Evolutionary conservation across 768 basidiomycete genomes (phyloP), one percentile per base, ranked within the genome.

Genomic region (Podaxis pistillaris): DNA sequence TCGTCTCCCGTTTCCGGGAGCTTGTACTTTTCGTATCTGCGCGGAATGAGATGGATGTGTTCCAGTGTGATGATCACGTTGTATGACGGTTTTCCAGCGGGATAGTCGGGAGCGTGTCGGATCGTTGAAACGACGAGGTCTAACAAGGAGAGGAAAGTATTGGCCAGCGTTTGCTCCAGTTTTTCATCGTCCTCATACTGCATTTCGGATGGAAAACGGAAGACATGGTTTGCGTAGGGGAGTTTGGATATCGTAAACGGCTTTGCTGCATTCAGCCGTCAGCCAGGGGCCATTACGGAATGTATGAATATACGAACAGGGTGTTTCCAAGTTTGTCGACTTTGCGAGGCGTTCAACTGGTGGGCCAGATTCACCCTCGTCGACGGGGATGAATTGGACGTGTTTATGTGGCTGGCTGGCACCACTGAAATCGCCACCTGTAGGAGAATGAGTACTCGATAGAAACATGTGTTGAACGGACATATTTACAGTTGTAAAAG

Each of bases 341-440:
- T 79, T 79, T 4, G 91, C 88, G 57, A 94, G 78, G 60, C 73
- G 77, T 73, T 96, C 94, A 26, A 95, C 80, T 0, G 95, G 95
- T 13, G 91, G 90, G 1, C 86, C 89, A 38, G 83, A 81, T 36
- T 79, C 73, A 44, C 76, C 77, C 9, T 82, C 82, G 19, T 56
- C 61, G 17, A 85, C 70, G 37, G 92, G 88, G 37, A 96, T 74
- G 65, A 96, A 88, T 72, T 96, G 94, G n/a, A 96, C 66, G 71
- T 97, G 95, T 69, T 96, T 94, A 75, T 96, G 94, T 1, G 83
- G 79, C 75, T 97, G 95, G 71, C 93, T 94, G 11, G 95, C 94
- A 28, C 94, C 94, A 62, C 91, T 93, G 58, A 80, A 78, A 30
- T 85, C 79, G 5, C 92, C 92, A 67, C 91, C 91, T 93, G 51